These are phyloP conservation scores for Suillus placidus DNA, from an alignment of 768 basidiomycete genomes.

Conservation along the genomic window DNA sequence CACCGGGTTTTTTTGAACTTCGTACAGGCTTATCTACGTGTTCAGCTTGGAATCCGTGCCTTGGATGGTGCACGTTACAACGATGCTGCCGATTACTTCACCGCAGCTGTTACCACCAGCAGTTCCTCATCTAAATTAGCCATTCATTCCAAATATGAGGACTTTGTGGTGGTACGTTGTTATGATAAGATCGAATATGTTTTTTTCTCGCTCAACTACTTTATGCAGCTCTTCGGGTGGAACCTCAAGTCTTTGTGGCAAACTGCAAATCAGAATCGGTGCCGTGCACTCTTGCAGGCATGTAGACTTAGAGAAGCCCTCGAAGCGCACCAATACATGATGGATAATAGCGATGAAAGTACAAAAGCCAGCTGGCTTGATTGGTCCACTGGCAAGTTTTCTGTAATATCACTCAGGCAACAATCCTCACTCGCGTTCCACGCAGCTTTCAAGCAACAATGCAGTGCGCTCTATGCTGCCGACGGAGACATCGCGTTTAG, in stretches of 20 bases:
- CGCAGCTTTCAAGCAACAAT: background rate
- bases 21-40: background rate
- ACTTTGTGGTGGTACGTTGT: background rate
- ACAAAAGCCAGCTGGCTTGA: background rate
- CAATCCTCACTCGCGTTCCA: background rate
- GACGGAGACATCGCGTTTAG: background rate
- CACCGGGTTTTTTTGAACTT: background rate
- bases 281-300: background rate
- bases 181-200: background rate
- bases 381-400: background rate
- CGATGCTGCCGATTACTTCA: background rate
- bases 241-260: background rate
- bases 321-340: background rate
- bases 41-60: background rate
- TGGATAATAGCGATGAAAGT: background rate
- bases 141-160: background rate
- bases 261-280: background rate
- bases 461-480: background rate
- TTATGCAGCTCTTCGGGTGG: background rate
- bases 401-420: background rate
- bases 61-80: background rate
- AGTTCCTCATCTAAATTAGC: background rate
- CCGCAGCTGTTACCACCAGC: background rate
- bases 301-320: background rate
- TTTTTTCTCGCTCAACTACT: background rate